Conservation (phyloP, 2,329 filamentous ascomycete species). For the Pseudogymnoascus sp. region DNA sequence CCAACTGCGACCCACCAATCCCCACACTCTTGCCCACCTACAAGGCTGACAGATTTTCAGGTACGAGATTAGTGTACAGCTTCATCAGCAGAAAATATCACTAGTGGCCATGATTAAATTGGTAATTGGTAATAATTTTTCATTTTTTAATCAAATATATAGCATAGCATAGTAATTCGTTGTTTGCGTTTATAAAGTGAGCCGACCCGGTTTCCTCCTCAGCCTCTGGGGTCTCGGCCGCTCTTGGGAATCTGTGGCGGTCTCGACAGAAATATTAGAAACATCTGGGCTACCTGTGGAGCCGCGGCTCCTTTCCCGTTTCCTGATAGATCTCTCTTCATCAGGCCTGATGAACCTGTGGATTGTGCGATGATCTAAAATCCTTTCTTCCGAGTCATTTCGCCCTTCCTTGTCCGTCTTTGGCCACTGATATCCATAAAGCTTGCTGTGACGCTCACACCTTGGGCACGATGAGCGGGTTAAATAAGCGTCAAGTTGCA, state of each 20-base stretch:
- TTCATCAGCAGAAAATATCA: not conserved
- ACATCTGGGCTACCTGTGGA: not conserved
- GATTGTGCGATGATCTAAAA: slow-evolving; percentile 74
- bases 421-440: slow-evolving; percentile 93
- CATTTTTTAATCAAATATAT: not conserved
- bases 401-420: slow-evolving; percentile 80
- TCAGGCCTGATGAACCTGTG: slow-evolving; percentile 72
- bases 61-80: not conserved
- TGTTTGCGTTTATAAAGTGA: slow-evolving; percentile 5
- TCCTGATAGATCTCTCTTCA: slow-evolving; percentile 44
- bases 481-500: slow-evolving; percentile 81
- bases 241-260: not conserved
- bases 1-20: slow-evolving; percentile 5
- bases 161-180: not conserved
- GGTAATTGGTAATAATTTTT: not conserved
- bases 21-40: not conserved
- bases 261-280: not conserved
- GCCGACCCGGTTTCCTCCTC: not conserved
- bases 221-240: not conserved
- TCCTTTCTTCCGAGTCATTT: slow-evolving; percentile 59
- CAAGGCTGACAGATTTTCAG: slow-evolving; percentile 4
- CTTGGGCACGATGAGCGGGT: slow-evolving; percentile 81
- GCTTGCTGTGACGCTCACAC: slow-evolving; percentile 89
- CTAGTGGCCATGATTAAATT: not conserved
- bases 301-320: slow-evolving; percentile 12